Evolutionary conservation across 371 early-diverging fungal species (phyloP).

Genomic region (Neoconidiobolus thromboides): DNA sequence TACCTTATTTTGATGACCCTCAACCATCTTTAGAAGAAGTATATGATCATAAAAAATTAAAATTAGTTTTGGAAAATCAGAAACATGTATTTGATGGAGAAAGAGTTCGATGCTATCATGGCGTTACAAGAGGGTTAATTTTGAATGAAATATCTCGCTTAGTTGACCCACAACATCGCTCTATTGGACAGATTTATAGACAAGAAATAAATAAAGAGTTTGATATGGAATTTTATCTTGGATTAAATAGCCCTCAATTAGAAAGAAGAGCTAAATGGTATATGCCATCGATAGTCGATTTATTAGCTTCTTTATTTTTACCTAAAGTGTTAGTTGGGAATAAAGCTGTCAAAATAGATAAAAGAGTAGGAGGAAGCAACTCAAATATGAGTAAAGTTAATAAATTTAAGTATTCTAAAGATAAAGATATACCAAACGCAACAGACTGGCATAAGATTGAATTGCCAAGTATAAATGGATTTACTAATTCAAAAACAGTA

Average conservation of each 20-base stretch:
- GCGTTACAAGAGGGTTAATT: slow-evolving; percentile 45
- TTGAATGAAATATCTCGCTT: slow-evolving; percentile 46
- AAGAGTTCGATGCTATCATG: slow-evolving; percentile 34
- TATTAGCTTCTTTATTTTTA: not conserved
- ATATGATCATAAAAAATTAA: slow-evolving; percentile 9
- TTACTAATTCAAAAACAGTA: not conserved
- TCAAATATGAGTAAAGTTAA: not conserved
- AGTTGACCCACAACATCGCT: slow-evolving; percentile 27
- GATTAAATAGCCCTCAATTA: not conserved
- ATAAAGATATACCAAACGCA: not conserved
- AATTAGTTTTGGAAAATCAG: slow-evolving; percentile 27
- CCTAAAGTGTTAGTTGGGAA: not conserved
- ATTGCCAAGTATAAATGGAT: not conserved
- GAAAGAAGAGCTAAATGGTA: not conserved
- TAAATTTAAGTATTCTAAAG: not conserved
- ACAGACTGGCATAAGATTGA: not conserved
- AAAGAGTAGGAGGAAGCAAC: not conserved
- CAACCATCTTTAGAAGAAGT: slow-evolving; percentile 13
- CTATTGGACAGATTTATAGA: slow-evolving; percentile 30
- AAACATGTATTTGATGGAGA: slow-evolving; percentile 39
- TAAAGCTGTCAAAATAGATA: not conserved
- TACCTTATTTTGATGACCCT: slow-evolving; percentile 26
- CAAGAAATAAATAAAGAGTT: slow-evolving; percentile 23
- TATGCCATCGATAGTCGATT: not conserved
- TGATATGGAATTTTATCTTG: slow-evolving; percentile 29